Base-by-base conservation (phyloP, 164 flowering plant genomes). In the Macadamia tetraphylla region DNA sequence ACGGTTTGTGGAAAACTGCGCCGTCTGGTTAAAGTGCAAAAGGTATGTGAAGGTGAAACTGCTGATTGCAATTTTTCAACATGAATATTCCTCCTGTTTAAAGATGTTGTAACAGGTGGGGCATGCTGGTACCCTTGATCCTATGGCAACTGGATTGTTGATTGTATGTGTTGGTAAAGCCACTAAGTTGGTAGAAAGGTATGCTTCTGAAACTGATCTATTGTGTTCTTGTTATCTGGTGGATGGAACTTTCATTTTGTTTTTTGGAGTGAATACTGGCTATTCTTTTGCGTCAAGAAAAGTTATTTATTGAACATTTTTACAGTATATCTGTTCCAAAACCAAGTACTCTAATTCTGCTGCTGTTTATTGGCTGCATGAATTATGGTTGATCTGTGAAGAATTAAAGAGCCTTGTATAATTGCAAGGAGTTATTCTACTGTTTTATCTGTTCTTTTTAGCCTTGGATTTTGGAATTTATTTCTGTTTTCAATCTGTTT, bases 51-150 rank as follows among this genome's bases (percentile, higher is more conserved):
- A 43, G 14, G 13, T 35, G 62, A 43, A 48, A 67, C 9, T 72
- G 63, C 60, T 69, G 35, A 31, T 62, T 40, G 5, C 30, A 23
- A 61, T 17, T 29, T 55, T 66, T 43, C 15, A 10, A 8, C 48
- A 46, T 44, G n/a, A 60, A 55, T 64, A 32, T n/a, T 53, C 55
- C 12, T 13, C 57, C 60, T 59, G 40, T 12, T 30, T 32, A 5
- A 64, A 55, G 55, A 51, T 59, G 62, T 65, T 6, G 17, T 78
- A 71, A 40, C 81, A 94, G 98, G 97, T 94, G 17, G 99, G 98
- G 43, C 99, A 94, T 82, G 94, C 97, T 71, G 99, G 99, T 66
- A 94, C 99, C 12, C 94, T 94, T 74, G 99, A 94, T 84, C 99
- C 99, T 66, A 90, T 92, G 97, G 98, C 99, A 51, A 94, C 97